A percentile compares a stretch with the other conserved stretches of the same genome.
Conservation (phyloP, 352 stramenopile species). For the Phytophthora tentaculata region DNA sequence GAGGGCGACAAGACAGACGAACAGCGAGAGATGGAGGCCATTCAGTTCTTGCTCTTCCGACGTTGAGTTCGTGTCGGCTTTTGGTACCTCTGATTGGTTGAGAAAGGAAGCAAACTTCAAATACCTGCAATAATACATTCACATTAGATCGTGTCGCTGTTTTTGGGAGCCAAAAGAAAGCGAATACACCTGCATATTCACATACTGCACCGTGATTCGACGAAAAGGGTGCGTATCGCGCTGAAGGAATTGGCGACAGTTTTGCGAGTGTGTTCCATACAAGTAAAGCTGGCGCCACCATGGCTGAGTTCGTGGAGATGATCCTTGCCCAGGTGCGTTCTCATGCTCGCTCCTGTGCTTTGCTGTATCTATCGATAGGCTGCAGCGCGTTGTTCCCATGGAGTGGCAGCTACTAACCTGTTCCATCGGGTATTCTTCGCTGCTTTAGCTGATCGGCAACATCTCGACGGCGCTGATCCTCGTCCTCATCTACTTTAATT, state of each 20-base stretch:
- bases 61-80: not conserved
- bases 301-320: slow-evolving; percentile 86
- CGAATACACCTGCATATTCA: slow-evolving; percentile 1
- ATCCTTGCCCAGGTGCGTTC: slow-evolving; percentile 77
- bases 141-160: slow-evolving; percentile 26
- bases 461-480: slow-evolving; percentile 88
- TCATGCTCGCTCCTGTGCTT: not conserved
- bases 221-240: slow-evolving; percentile 7
- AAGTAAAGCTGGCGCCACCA: slow-evolving; percentile 26
- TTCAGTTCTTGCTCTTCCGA: slow-evolving; percentile 60
- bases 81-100: not conserved
- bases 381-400: not conserved
- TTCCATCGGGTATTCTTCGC: not conserved
- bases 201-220: slow-evolving; percentile 23
- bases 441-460: slow-evolving; percentile 81
- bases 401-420: not conserved
- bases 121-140: slow-evolving; percentile 22
- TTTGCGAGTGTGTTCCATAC: not conserved
- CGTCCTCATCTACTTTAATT: slow-evolving; percentile 91
- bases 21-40: slow-evolving; percentile 67
- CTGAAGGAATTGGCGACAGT: slow-evolving; percentile 8
- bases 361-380: slow-evolving; percentile 1
- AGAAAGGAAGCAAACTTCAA: slow-evolving; percentile 20
- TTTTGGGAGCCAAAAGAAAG: not conserved
- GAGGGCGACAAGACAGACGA: slow-evolving; percentile 47